Evolutionary conservation across 2,329 filamentous ascomycete species (phyloP).

Genomic region (Arthrinium phaeospermum): DNA sequence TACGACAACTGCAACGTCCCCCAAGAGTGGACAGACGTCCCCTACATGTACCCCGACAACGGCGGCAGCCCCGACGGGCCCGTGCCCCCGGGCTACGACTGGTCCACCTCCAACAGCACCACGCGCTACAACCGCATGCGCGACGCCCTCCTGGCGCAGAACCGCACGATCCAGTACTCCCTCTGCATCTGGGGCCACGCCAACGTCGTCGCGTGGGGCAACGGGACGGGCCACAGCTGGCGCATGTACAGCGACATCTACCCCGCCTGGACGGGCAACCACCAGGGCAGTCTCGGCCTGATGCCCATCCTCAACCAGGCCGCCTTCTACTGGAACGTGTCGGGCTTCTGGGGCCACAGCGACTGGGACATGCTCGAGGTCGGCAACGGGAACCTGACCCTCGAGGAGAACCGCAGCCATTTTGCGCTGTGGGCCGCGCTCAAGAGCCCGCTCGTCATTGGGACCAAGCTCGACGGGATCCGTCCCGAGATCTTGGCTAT

Average conservation of each 20-base stretch:
- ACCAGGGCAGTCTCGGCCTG: conserved; percentile 33
- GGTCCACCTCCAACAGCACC: conserved; percentile 51
- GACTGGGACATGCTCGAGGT: conserved; percentile 59
- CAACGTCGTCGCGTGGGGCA: conserved; percentile 56
- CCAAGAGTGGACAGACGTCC: conserved; percentile 43
- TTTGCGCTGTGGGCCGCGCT: conserved; percentile 58
- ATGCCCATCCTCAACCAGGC: conserved; percentile 53
- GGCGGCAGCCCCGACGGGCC: conserved; percentile 44
- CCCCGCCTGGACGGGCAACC: conserved; percentile 39
- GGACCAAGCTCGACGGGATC: conserved; percentile 47
- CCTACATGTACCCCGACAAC: conserved; percentile 35
- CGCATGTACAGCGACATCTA: conserved; percentile 51
- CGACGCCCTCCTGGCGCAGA: conserved; percentile 52
- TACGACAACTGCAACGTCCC: conserved; percentile 61
- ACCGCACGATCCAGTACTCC: conserved; percentile 54
- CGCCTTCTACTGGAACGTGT: conserved; percentile 49
- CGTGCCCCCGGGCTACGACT: conserved; percentile 56
- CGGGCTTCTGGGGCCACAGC: conserved; percentile 55
- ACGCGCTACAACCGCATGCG: conserved; percentile 56
- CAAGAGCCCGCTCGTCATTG: conserved; percentile 57
- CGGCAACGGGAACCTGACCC: conserved; percentile 53
- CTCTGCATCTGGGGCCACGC: conserved; percentile 61
- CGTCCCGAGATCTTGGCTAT: conserved; percentile 44
- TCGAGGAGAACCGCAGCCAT: conserved; percentile 53
- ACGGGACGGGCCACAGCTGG: conserved; percentile 53